phyloP scores from a whole-genome alignment of 2,329 filamentous ascomycete genomes.

The Gremmenia infestans region DNA sequence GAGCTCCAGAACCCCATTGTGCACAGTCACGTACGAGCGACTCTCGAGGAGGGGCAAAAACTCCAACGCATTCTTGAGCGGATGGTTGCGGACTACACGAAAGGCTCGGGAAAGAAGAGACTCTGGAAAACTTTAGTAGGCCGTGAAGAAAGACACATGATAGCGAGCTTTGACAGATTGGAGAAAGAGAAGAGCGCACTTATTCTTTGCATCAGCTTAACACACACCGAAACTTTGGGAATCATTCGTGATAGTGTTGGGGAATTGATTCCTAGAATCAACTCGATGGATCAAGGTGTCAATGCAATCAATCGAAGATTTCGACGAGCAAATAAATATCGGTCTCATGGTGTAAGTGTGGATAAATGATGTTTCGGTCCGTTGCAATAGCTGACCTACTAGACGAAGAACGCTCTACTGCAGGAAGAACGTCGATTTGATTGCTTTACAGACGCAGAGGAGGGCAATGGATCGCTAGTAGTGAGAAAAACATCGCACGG shows the following conservation, averaged over 20 bases:
- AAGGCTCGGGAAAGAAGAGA: not conserved
- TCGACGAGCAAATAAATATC: not conserved
- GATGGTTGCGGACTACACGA: not conserved
- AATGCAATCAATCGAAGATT: not conserved
- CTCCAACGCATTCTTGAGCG: not conserved
- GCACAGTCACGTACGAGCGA: not conserved
- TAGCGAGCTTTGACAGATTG: not conserved
- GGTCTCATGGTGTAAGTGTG: not conserved
- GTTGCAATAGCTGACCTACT: too few relatives aligned
- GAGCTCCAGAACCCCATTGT: not conserved
- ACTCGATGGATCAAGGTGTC: not conserved
- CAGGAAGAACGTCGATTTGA: not conserved
- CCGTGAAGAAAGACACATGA: not conserved
- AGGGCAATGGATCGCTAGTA: not conserved
- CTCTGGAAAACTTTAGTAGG: not conserved
- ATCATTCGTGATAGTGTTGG: not conserved
- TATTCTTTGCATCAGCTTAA: slow-evolving; percentile 3
- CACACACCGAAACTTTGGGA: slow-evolving; percentile 30
- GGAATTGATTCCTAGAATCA: not conserved
- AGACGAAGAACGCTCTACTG: too few relatives aligned
- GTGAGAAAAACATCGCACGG: not conserved
- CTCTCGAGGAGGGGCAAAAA: not conserved
- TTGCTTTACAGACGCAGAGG: not conserved
- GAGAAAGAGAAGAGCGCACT: slow-evolving; percentile 4
- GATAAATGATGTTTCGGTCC: not conserved